These are phyloP conservation scores for Hanseniaspora jakobsenii DNA, from an alignment of 805 yeast genomes.

Conservation along the genomic window DNA sequence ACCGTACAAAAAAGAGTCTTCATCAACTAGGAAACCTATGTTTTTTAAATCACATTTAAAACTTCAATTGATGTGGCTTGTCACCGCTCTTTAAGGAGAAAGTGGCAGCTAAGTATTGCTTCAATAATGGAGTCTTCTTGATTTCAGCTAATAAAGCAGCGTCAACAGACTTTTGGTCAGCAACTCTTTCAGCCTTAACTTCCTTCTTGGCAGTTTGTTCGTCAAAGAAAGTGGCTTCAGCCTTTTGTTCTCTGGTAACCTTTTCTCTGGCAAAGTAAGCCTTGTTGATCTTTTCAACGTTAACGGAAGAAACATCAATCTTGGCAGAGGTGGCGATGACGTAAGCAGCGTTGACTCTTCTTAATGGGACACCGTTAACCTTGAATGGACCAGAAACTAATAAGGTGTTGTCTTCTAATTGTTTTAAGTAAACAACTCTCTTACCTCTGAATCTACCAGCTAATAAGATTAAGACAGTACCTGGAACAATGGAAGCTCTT, in stretches of 20 bases:
- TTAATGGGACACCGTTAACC: slow-evolving; percentile 98
- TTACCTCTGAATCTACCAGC: slow-evolving; percentile 99
- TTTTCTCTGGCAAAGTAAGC: slow-evolving; percentile 96
- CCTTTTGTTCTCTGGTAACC: slow-evolving; percentile 65
- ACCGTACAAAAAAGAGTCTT: no score
- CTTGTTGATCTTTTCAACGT: slow-evolving; percentile 82
- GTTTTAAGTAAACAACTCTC: slow-evolving; percentile 96
- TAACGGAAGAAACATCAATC: slow-evolving; percentile 66
- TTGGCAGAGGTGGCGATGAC: slow-evolving; percentile 97
- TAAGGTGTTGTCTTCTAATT: slow-evolving; percentile 94
- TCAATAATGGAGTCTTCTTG: slow-evolving; percentile 93
- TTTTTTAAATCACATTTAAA: slow-evolving; percentile 39
- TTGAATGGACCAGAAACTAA: slow-evolving; percentile 98
- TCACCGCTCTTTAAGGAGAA: slow-evolving; percentile 98
- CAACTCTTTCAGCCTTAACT: slow-evolving; percentile 84
- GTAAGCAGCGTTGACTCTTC: slow-evolving; percentile 97
- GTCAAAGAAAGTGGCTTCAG: slow-evolving; percentile 87
- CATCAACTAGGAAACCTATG: no score
- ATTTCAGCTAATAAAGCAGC: slow-evolving; percentile 83
- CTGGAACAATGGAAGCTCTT: slow-evolving; percentile 93
- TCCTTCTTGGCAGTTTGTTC: slow-evolving; percentile 66
- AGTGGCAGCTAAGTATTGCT: slow-evolving; percentile 88
- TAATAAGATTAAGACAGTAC: slow-evolving; percentile 90
- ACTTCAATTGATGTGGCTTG: slow-evolving; percentile 95
- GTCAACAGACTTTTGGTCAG: slow-evolving; percentile 94